These are phyloP conservation scores for Glonium stellatum DNA, from an alignment of 495 filamentous ascomycete species.

Conservation along the genomic window DNA sequence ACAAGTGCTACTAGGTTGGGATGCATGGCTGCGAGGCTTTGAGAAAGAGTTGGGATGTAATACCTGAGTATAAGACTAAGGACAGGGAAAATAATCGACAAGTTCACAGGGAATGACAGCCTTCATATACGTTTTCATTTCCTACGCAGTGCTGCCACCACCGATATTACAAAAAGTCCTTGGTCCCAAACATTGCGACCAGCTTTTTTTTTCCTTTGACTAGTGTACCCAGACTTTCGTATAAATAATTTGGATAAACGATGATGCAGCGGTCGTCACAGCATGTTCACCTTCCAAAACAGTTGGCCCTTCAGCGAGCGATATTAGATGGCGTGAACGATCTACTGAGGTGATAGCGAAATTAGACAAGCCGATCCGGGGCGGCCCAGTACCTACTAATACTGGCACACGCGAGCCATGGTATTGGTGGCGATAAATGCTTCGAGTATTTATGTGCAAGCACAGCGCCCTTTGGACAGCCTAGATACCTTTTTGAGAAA, in stretches of 20 bases:
- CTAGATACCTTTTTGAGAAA: too few relatives aligned
- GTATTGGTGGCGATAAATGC: background rate
- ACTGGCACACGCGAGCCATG: background rate
- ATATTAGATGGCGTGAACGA: conserved; percentile 20
- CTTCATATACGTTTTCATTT: conserved; percentile 26
- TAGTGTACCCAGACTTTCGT: conserved; percentile 18
- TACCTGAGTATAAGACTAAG: background rate
- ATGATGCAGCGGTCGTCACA: conserved; percentile 22
- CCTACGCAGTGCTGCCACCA: background rate
- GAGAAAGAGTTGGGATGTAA: background rate
- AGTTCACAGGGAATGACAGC: background rate
- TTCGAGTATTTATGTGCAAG: too few relatives aligned
- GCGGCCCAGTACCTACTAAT: background rate
- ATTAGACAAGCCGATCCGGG: background rate
- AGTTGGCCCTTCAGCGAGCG: background rate
- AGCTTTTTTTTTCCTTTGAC: background rate
- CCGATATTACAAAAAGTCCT: background rate
- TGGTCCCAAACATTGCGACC: conserved; percentile 1
- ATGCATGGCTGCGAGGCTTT: conserved; percentile 10
- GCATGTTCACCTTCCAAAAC: conserved; percentile 11
- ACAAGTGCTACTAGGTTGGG: conserved; percentile 13
- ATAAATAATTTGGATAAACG: conserved; percentile 28
- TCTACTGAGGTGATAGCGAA: background rate
- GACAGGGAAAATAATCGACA: conserved; percentile 2
- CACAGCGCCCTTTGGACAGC: too few relatives aligned